Evolutionary conservation across 140 eudicot species (phyloP).

Genomic region (Cichorium intybus): DNA sequence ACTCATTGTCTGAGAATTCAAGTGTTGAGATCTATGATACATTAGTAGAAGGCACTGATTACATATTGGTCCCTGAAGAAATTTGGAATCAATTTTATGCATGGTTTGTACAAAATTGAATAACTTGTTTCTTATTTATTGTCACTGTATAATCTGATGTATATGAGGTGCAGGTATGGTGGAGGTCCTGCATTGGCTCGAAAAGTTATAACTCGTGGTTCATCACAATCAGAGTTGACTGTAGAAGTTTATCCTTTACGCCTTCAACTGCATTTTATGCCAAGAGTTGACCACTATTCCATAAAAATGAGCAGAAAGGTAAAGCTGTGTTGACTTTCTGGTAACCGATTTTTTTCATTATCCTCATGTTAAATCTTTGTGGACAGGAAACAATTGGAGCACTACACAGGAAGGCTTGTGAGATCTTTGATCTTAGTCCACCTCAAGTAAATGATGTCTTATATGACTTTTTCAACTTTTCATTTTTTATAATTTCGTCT

Average conservation of each 20-base stretch:
- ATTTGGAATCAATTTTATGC: conserved; percentile 76
- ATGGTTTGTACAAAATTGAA: conserved; percentile 56
- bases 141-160: conserved; percentile 4
- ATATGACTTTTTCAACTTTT: conserved; percentile 1
- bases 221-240: conserved; percentile 75
- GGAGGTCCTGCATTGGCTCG: conserved; percentile 94
- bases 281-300: conserved; percentile 54
- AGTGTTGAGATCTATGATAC: conserved; percentile 64
- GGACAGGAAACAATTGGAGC: conserved; percentile 85
- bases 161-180: conserved; percentile 69
- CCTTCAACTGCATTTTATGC: conserved; percentile 67
- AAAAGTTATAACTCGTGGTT: conserved; percentile 70
- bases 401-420: conserved; percentile 72
- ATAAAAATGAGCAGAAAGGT: conserved; percentile 93
- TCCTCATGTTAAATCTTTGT: conserved; percentile 11
- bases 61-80: conserved; percentile 73
- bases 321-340: conserved; percentile 7
- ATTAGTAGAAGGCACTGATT: conserved; percentile 89
- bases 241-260: conserved; percentile 91
- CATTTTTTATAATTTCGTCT: not conserved
- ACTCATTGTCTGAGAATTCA: conserved; percentile 42
- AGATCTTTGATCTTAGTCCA: conserved; percentile 59
- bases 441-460: conserved; percentile 56
- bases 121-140: not conserved
- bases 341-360: not conserved